A percentile compares a stretch with the other conserved stretches of the same genome.
Conservation (phyloP, 306 rosid genomes). For the Hippophae rhamnoides region DNA sequence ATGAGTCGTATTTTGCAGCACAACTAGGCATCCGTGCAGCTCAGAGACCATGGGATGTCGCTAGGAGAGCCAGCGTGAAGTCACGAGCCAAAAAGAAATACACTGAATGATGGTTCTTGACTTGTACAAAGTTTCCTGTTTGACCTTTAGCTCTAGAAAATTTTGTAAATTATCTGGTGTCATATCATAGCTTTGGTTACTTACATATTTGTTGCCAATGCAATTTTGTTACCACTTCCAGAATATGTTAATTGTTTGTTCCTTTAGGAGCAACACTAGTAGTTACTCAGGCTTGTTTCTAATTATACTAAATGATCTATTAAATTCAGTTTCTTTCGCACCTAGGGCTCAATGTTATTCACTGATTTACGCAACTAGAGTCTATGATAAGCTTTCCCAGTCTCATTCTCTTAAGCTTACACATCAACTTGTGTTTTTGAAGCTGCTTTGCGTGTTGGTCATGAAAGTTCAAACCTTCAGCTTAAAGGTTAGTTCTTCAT, state of each 20-base stretch:
- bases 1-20: constrained; percentile 84
- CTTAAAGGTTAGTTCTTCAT: no score
- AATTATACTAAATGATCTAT: no score
- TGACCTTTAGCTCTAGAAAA: constrained; percentile 36
- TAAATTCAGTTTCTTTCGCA: no score
- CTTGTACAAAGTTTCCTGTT: constrained; percentile 33
- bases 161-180: constrained; percentile 43
- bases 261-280: no score
- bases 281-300: no score
- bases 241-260: not conserved
- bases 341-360: no score
- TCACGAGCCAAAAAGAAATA: constrained; percentile 46
- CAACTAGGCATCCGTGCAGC: constrained; percentile 73
- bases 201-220: constrained; percentile 11
- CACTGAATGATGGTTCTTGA: constrained; percentile 15
- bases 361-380: no score
- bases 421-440: no score
- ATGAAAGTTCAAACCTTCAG: no score
- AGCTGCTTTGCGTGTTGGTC: no score
- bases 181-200: constrained; percentile 13
- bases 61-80: constrained; percentile 82
- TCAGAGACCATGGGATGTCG: constrained; percentile 97
- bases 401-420: no score
- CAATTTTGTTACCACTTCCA: constrained; percentile 6
- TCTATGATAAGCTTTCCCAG: no score